Evolutionary conservation across 495 filamentous ascomycete species (phyloP), one percentile per base, ranked within the genome.

Genomic region (Glonium stellatum): DNA sequence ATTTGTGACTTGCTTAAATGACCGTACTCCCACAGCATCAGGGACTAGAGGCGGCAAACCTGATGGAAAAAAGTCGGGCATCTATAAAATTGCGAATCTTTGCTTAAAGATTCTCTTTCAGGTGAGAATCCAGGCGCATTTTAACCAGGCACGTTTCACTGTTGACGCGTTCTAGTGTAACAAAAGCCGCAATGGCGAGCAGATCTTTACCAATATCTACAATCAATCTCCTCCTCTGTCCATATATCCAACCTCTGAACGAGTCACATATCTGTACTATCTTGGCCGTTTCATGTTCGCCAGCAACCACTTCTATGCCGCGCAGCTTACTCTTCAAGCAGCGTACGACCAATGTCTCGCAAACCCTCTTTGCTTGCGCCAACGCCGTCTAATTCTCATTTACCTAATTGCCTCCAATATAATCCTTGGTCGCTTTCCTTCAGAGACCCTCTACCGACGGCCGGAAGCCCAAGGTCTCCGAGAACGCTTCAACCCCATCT

Each of bases 181-280:
- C 27, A 86, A 86, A 68, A 83, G 79, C 0, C 74, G 80, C 22
- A 72, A 85, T 41, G 92, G 89, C 12, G 85, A 89, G 52, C 88
- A 90, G 61, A 88, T 97, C 72, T 91, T 96, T 70, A 86, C 85
- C 61, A 95, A 95, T 66, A 89, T 97, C 67, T 85, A 82, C 62
- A 84, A 89, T 37, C 84, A 86, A 62, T 90, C 89, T 1, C 89
- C 91, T 5, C 88, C 88, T 0, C 77, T 95, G 15, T 76, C 78
- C 3, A 76, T 86, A 44, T 96, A 91, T 69, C 89, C 92, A 15
- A 89, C 89, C n/a, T 81, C 89, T 10, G 89, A 97, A 59, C 82
- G 89, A 42, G 88, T 95, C 27, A 91, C 92, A 21, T 97, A 91
- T 70, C 84, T 96, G 5, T 97, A 96, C 73, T 97, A 96, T 68